Base-by-base conservation (phyloP, 495 filamentous ascomycete genomes). In the Lindgomyces ingoldianus region DNA sequence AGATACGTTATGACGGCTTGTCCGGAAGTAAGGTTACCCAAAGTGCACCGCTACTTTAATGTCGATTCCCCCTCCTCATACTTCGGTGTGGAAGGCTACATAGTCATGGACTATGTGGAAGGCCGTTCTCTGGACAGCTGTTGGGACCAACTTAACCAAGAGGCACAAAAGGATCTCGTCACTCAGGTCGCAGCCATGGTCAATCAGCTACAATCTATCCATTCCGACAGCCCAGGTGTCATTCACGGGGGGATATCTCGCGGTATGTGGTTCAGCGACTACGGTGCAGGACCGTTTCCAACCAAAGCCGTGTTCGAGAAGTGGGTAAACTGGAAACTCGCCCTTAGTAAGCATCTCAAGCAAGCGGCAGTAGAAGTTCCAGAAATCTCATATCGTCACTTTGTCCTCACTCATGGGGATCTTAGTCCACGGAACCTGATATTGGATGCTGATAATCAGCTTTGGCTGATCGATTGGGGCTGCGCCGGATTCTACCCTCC, bases 71-170 rank as follows among this genome's bases (percentile, higher is more conserved):
- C 39, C 21, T 12, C 25, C 51, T 58, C 55, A 29, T 58, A 58
- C 36, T 58, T 58, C 41, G 55, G 55, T 19, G 55, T 58, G 12
- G 44, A 58, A 58, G 55, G 55, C 55, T 46, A 58, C 36, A 58
- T 58, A 58, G 55, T 58, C 55, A 58, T 58, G 55, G 55, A 58
- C 55, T 58, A 58, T 39, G n/a, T 58, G 27, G 55, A 58, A 45
- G 39, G 55, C 24, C 55, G 18, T 58, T 58, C 33, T 45, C 55
- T 58, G 25, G 39, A 47, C 55, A 47, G 39, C 55, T 58, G 33
- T 39, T 58, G 18, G 55, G 55, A 58, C 39, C 55, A 58, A 45
- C 36, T 58, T 58, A 45, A 26, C 44, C 55, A 39, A 4, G 36
- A 58, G 55, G n/a, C 41, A 33, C 55, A 58, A 58, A 58, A 58